Conservation (phyloP, 73 alveolate species). For the Paramecium primaurelia region DNA sequence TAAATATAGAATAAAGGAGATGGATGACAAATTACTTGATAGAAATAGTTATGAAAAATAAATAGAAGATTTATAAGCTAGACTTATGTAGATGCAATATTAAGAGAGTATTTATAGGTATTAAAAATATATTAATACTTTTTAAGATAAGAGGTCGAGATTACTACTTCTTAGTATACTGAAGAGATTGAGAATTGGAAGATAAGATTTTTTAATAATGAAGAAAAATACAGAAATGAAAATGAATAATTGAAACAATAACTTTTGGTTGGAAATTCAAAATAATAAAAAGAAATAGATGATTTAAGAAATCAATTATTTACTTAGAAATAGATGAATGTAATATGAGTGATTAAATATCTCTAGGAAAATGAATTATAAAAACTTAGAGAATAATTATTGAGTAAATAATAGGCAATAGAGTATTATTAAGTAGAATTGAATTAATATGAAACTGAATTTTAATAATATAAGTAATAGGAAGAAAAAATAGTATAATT, state of each 20-base stretch:
- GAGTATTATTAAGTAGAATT: conserved; percentile 6
- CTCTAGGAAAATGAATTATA: background rate
- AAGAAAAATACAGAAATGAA: background rate
- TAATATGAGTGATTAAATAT: background rate
- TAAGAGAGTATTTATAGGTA: conserved; percentile 3
- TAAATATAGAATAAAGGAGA: conserved; percentile 32
- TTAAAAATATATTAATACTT: background rate
- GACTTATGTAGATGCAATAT: background rate
- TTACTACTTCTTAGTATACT: background rate
- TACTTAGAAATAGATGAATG: background rate
- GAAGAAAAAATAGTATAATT: background rate
- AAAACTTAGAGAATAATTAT: background rate
- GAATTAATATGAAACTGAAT: background rate
- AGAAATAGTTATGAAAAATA: conserved; percentile 50
- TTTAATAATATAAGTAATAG: background rate
- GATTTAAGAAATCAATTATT: background rate
- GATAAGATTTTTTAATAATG: background rate
- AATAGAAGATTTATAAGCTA: conserved; percentile 25
- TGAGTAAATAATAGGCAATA: background rate
- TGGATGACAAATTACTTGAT: conserved; percentile 48
- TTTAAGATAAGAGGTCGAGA: conserved; percentile 15
- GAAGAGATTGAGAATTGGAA: conserved; percentile 33
- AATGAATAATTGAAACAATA: background rate
- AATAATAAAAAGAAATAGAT: conserved; percentile 15
- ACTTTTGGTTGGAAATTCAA: conserved; percentile 22